These are phyloP conservation scores for Annulohypoxylon stygium DNA, from an alignment of 495 filamentous ascomycete species.

Conservation along the genomic window DNA sequence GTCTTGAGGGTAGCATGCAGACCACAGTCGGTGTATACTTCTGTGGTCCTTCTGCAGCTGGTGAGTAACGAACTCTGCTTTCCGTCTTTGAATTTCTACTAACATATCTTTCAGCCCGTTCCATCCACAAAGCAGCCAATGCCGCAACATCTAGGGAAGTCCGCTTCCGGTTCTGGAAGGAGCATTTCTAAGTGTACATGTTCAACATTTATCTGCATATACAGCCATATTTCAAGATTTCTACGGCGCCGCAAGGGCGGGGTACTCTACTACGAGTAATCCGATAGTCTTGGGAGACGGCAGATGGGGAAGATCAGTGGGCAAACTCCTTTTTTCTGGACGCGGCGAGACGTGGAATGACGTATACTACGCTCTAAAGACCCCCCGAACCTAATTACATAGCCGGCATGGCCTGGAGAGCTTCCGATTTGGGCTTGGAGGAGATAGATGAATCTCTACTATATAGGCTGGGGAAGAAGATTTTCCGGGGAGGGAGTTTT, in stretches of 20 bases:
- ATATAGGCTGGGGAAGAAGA: constrained; percentile 41
- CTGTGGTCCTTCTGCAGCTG: constrained; percentile 75
- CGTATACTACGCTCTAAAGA: constrained; percentile 28
- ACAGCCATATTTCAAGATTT: constrained; percentile 29
- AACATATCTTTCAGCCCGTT: constrained; percentile 71
- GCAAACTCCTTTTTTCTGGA: constrained; percentile 13
- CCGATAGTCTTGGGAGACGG: constrained; percentile 2
- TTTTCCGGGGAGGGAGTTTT: constrained; percentile 31
- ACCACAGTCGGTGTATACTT: constrained; percentile 98
- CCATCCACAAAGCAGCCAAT: constrained; percentile 86
- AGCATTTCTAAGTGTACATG: constrained; percentile 72
- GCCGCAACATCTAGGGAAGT: constrained; percentile 79
- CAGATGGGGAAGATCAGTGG: constrained; percentile 14
- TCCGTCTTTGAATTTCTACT: constrained; percentile 33
- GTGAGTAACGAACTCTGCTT: constrained; percentile 51
- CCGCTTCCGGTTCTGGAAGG: constrained; percentile 98
- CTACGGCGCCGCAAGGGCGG: constrained; percentile 16
- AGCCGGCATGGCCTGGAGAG: constrained; percentile 25
- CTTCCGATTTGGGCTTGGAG: constrained; percentile 26
- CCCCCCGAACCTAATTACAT: constrained; percentile 28
- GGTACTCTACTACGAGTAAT: constrained; percentile 17
- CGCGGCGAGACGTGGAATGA: constrained; percentile 20
- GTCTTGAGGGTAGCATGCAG: constrained; percentile 76
- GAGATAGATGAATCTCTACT: constrained; percentile 35
- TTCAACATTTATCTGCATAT: constrained; percentile 33